A percentile compares a stretch with the other conserved stretches of the same genome.
Conservation (phyloP, 805 yeast species). For the Kodamaea neixiangensis region DNA sequence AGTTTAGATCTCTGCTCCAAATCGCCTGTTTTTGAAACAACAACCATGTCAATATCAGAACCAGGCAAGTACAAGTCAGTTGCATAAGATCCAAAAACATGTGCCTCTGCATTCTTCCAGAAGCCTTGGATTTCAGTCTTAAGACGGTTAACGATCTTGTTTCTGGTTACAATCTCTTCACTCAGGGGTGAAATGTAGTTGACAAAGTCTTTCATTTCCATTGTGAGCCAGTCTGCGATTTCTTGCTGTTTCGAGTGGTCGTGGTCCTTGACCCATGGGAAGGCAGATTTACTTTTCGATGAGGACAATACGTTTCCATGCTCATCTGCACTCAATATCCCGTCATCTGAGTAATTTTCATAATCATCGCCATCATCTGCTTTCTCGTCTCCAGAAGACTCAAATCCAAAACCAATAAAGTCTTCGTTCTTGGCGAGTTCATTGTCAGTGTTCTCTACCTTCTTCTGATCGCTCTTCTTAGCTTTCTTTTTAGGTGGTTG, state of each 20-base stretch:
- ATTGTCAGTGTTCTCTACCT: slow-evolving; percentile 22
- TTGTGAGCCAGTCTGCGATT: slow-evolving; percentile 82
- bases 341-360: slow-evolving; percentile 23
- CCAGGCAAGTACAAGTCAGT: slow-evolving; percentile 93
- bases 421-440: slow-evolving; percentile 50
- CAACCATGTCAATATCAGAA: slow-evolving; percentile 93
- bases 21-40: slow-evolving; percentile 60
- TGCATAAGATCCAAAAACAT: slow-evolving; percentile 92
- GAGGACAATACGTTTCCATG: slow-evolving; percentile 9
- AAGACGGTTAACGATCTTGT: slow-evolving; percentile 60
- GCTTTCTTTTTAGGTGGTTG: slow-evolving; percentile 10
- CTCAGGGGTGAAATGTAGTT: slow-evolving; percentile 83
- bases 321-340: slow-evolving; percentile 21
- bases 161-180: slow-evolving; percentile 68
- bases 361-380: slow-evolving; percentile 35
- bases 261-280: slow-evolving; percentile 78
- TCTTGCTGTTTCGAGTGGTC: slow-evolving; percentile 78
- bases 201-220: slow-evolving; percentile 83
- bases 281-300: slow-evolving; percentile 33
- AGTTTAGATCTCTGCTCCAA: slow-evolving; percentile 65
- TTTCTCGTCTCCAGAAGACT: slow-evolving; percentile 43
- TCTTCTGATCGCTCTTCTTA: slow-evolving; percentile 13
- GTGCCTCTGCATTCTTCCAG: slow-evolving; percentile 80
- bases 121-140: slow-evolving; percentile 50
- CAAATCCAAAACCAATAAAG: slow-evolving; percentile 56